phyloP scores from a whole-genome alignment of 2,329 filamentous ascomycete genomes.

The Xylaria sp. region DNA sequence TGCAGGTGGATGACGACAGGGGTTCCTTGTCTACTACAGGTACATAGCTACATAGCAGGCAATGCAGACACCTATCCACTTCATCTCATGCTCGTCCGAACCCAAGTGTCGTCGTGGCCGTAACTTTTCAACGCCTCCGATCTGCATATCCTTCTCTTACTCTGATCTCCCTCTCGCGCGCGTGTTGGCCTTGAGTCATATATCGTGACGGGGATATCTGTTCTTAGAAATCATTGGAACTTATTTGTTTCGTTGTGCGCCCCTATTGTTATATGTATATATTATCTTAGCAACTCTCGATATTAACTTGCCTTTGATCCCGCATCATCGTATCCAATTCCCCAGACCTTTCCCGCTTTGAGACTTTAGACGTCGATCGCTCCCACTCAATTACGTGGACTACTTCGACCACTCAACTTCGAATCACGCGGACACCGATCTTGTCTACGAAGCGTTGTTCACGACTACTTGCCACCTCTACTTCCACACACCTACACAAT shows the following conservation, averaged over 20 bases:
- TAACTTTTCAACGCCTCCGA: constrained; percentile 20
- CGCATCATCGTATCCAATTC: background rate
- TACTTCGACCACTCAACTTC: constrained; percentile 5
- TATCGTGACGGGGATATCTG: constrained; percentile 41
- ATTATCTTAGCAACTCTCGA: constrained; percentile 2
- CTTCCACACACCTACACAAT: constrained; percentile 39
- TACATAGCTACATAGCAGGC: background rate
- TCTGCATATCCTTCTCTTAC: constrained; percentile 25
- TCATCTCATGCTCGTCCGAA: constrained; percentile 19
- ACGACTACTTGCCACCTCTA: background rate
- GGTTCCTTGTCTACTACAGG: background rate
- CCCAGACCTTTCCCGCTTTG: constrained; percentile 15
- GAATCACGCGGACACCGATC: background rate
- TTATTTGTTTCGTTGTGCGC: background rate
- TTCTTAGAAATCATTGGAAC: constrained; percentile 46
- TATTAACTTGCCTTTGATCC: background rate
- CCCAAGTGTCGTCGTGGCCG: constrained; percentile 39
- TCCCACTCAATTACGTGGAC: constrained; percentile 4
- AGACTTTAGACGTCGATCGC: constrained; percentile 27
- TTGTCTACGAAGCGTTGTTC: constrained; percentile 10
- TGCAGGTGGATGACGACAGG: background rate
- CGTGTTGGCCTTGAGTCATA: constrained; percentile 36
- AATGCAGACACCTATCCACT: constrained; percentile 47
- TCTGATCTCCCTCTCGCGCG: constrained; percentile 27
- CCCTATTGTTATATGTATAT: constrained; percentile 33